A percentile compares a stretch with the other conserved stretches of the same genome.
These are phyloP conservation scores for Tuber melanosporum DNA, from an alignment of 495 filamentous ascomycete species.

Conservation along the genomic window DNA sequence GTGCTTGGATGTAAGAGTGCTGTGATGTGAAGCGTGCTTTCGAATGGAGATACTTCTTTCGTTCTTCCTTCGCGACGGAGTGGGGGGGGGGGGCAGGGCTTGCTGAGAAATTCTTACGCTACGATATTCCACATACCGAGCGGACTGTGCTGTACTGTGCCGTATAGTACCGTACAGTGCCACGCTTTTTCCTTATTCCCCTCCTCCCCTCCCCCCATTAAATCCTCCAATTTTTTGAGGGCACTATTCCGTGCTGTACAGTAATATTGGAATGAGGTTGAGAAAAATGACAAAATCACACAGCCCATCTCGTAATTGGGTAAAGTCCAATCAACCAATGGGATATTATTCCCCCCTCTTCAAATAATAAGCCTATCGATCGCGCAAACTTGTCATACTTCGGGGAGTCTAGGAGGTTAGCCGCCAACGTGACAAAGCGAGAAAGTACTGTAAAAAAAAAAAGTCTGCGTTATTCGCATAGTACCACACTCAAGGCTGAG, in stretches of 20 bases:
- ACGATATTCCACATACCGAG: not conserved
- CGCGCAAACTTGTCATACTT: not conserved
- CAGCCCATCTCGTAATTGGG: no score
- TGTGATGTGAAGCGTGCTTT: not conserved
- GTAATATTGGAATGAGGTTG: no score
- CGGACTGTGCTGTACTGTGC: not conserved
- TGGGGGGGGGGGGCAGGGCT: not conserved
- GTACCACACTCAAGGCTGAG: not conserved
- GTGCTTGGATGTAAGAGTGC: not conserved
- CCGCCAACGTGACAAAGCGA: not conserved
- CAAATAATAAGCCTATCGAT: not conserved
- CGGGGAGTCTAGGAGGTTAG: slow-evolving; percentile 1
- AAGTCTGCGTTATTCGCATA: not conserved
- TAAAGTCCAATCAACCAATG: no score
- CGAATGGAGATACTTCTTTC: not conserved
- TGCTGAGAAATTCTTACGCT: not conserved
- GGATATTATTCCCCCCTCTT: no score
- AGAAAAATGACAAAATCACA: no score
- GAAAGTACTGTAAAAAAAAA: not conserved
- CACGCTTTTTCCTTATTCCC: no score
- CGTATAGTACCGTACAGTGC: not conserved
- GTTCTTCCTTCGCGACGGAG: not conserved
- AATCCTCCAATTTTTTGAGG: no score
- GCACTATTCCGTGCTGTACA: no score
- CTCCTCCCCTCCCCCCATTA: not conserved